Evolutionary conservation across 306 rosid genomes (phyloP).

Genomic region (Malus orientalis): DNA sequence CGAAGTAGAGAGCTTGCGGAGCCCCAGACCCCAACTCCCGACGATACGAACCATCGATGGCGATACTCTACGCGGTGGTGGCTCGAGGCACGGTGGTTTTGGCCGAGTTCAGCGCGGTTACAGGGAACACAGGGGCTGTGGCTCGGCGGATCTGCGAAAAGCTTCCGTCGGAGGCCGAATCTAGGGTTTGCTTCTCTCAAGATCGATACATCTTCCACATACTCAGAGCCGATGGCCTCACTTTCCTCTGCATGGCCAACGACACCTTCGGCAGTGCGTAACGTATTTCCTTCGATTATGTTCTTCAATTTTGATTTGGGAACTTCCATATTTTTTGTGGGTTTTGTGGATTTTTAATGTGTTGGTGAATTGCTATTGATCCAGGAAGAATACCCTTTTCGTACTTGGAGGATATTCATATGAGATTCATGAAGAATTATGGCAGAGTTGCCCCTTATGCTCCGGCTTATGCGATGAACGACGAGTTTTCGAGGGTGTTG

Average conservation of each 20-base stretch:
- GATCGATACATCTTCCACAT: constrained; percentile 93
- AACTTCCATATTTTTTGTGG: not conserved
- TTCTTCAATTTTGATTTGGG: not conserved
- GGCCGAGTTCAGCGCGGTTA: constrained; percentile 93
- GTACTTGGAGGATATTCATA: constrained; percentile 90
- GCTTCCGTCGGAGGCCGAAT: constrained; percentile 76
- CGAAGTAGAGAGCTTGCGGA: constrained; percentile 18
- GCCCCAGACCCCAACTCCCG: constrained; percentile 1
- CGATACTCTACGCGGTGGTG: constrained; percentile 88
- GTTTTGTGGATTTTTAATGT: constrained; percentile 6
- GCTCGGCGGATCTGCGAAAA: constrained; percentile 89
- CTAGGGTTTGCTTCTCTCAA: constrained; percentile 94
- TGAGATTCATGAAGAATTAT: constrained; percentile 98
- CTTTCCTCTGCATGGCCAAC: constrained; percentile 92
- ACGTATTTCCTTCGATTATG: not conserved
- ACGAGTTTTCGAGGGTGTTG: constrained; percentile 92
- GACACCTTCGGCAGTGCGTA: constrained; percentile 90
- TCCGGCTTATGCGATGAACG: constrained; percentile 98
- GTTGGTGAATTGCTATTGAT: constrained; percentile 9
- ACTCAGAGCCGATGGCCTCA: constrained; percentile 68
- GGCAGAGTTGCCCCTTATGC: constrained; percentile 77
- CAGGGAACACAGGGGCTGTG: constrained; percentile 90
- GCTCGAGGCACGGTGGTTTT: constrained; percentile 87
- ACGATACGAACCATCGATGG: constrained; percentile 37
- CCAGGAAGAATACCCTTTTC: constrained; percentile 94